A percentile compares a stretch with the other conserved stretches of the same genome.
phyloP scores from a whole-genome alignment of 257 asterid species.

The Solanum bulbocastanum region DNA sequence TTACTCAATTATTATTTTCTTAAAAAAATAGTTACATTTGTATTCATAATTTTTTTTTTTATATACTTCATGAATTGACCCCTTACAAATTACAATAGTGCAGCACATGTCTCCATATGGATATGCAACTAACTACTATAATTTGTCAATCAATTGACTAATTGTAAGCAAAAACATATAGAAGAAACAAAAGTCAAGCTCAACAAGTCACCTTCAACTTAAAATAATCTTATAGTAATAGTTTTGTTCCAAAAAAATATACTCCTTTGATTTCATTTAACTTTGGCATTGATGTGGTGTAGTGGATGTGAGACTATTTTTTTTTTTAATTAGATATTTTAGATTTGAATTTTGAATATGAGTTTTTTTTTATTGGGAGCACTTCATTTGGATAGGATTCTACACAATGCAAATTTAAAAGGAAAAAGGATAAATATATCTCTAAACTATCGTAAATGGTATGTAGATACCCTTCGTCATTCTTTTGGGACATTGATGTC shows the following conservation, averaged over 20 bases:
- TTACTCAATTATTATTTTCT: not conserved
- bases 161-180: not conserved
- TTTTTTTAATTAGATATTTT: too few relatives aligned
- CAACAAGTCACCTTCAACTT: not conserved
- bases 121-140: not conserved
- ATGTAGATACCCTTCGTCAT: too few relatives aligned
- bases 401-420: too few relatives aligned
- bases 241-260: not conserved
- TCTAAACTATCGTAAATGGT: too few relatives aligned
- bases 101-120: not conserved
- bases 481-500: too few relatives aligned
- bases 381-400: too few relatives aligned
- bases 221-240: not conserved
- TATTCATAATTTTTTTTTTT: not conserved
- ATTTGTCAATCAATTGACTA: not conserved
- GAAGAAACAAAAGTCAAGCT: not conserved
- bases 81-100: not conserved
- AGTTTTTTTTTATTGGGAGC: too few relatives aligned
- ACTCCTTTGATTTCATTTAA: not conserved
- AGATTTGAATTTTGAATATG: fast-evolving
- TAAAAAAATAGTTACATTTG: not conserved
- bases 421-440: too few relatives aligned
- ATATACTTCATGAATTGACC: not conserved
- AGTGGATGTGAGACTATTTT: too few relatives aligned
- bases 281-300: not conserved